Percentiles rank a stretch among this genome's conserved stretches.
These are phyloP conservation scores for Chlorophyllum brunneum DNA, from an alignment of 768 basidiomycete genomes.

Conservation along the genomic window DNA sequence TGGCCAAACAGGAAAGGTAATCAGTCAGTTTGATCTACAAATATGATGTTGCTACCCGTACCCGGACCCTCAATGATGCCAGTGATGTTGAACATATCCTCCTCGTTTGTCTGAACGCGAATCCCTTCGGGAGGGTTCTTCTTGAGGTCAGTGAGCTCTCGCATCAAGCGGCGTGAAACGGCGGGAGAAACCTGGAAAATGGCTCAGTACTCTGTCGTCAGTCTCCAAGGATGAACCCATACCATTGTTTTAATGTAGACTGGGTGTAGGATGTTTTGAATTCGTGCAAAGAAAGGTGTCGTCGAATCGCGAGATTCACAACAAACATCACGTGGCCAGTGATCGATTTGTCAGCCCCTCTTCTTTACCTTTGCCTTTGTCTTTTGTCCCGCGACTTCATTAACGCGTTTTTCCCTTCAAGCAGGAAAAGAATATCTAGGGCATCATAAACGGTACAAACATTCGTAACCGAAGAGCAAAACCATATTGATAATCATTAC, in stretches of 20 bases:
- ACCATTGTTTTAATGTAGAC: conserved; percentile 1
- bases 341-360: conserved; percentile 8
- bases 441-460: background rate
- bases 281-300: background rate
- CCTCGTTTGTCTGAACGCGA: conserved; percentile 78
- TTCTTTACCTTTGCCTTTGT: background rate
- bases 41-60: conserved; percentile 32
- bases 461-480: background rate
- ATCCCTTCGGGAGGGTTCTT: conserved; percentile 90
- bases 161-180: conserved; percentile 80
- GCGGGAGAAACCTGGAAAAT: conserved; percentile 31
- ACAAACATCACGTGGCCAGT: conserved; percentile 5
- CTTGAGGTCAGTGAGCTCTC: conserved; percentile 78
- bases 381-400: background rate
- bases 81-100: conserved; percentile 83
- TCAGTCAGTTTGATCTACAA: conserved; percentile 7
- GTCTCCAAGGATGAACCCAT: background rate
- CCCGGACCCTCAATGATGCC: conserved; percentile 91
- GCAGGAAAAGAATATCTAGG: background rate
- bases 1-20: background rate
- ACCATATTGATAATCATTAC: background rate
- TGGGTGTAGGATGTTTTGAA: background rate
- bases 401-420: background rate
- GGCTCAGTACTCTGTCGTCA: too few species aligned
- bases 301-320: conserved; percentile 13